These are phyloP conservation scores for Gymnopilus dilepis DNA, from an alignment of 768 basidiomycete species.

Conservation along the genomic window DNA sequence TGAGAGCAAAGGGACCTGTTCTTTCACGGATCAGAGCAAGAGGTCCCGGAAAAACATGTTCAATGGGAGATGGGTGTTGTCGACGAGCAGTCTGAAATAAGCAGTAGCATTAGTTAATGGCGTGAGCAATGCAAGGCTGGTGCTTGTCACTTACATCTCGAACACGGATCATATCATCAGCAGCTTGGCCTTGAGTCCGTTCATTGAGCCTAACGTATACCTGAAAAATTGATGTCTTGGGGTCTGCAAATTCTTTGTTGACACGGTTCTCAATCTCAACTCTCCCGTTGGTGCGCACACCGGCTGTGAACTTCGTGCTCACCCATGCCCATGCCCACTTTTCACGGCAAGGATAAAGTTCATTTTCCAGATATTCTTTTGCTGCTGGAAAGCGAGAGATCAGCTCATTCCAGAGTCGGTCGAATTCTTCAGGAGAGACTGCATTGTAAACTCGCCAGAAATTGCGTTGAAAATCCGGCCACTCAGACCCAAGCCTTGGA, in stretches of 20 bases:
- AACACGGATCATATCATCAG: constrained; percentile 23
- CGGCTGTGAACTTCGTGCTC: constrained; percentile 34
- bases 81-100: constrained; percentile 28
- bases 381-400: constrained; percentile 1
- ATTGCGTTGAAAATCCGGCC: constrained; percentile 26
- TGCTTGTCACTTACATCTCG: constrained; percentile 24
- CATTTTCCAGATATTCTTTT: constrained; percentile 30
- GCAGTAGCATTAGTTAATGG: not conserved
- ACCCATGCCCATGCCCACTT: constrained; percentile 43
- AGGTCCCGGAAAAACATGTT: constrained; percentile 32
- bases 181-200: constrained; percentile 24
- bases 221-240: constrained; percentile 30
- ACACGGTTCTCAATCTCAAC: constrained; percentile 36
- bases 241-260: constrained; percentile 30
- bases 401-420: constrained; percentile 22
- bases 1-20: constrained; percentile 36
- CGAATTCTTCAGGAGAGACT: constrained; percentile 37
- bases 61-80: constrained; percentile 31
- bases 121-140: not conserved
- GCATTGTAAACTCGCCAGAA: constrained; percentile 37
- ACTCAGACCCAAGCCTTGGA: constrained; percentile 21
- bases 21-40: constrained; percentile 29
- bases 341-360: constrained; percentile 34
- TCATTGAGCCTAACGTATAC: constrained; percentile 32
- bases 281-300: constrained; percentile 38